These are phyloP conservation scores for Starmera dryadoides DNA, from an alignment of 805 yeast species.

Conservation along the genomic window DNA sequence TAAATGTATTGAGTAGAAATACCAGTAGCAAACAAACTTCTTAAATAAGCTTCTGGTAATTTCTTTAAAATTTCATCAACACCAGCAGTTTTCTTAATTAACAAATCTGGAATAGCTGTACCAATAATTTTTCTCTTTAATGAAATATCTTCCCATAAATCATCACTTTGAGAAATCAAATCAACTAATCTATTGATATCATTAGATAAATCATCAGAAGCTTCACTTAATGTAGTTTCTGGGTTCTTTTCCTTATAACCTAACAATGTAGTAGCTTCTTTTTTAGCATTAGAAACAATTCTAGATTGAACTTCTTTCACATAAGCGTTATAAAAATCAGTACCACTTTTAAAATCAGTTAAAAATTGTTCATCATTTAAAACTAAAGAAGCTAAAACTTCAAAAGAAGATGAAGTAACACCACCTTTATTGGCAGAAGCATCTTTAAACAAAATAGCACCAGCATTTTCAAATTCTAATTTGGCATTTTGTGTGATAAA, in stretches of 20 bases:
- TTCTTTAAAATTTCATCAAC: constrained; percentile 61
- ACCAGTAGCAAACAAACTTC: constrained; percentile 57
- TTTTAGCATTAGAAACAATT: constrained; percentile 69
- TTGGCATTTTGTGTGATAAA: constrained; percentile 94
- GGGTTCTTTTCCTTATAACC: constrained; percentile 53
- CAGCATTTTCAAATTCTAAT: constrained; percentile 77
- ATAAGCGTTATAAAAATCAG: constrained; percentile 74
- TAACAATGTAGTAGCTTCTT: constrained; percentile 88
- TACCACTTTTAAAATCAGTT: constrained; percentile 62
- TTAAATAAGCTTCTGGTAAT: constrained; percentile 83
- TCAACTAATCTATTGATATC: constrained; percentile 83
- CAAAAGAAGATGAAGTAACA: constrained; percentile 93
- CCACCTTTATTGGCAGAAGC: constrained; percentile 98
- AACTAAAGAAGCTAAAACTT: constrained; percentile 89
- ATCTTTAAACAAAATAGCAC: constrained; percentile 84
- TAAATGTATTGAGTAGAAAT: constrained; percentile 20
- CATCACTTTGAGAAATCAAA: constrained; percentile 74
- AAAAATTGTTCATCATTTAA: constrained; percentile 81
- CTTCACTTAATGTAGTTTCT: constrained; percentile 49
- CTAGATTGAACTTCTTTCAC: constrained; percentile 77
- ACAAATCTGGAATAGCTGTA: constrained; percentile 71
- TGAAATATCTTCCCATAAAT: constrained; percentile 74
- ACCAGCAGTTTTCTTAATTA: constrained; percentile 61
- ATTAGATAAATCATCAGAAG: constrained; percentile 77
- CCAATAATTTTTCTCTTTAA: constrained; percentile 73